phyloP scores from a whole-genome alignment of 768 basidiomycete genomes.

The Artomyces pyxidatus region DNA sequence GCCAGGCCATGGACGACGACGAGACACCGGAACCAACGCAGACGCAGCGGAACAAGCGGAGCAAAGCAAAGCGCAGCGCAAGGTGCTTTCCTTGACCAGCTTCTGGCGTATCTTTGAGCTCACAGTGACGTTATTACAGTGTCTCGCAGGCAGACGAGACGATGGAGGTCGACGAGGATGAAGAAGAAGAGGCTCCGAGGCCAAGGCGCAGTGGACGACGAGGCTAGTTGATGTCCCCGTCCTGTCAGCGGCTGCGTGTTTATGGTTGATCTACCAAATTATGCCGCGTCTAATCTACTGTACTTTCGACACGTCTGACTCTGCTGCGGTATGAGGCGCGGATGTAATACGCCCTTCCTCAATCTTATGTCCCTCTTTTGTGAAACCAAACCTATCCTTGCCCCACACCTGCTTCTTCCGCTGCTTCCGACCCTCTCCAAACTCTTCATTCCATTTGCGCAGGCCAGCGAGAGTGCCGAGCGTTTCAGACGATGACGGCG shows the following conservation, averaged over 20 bases:
- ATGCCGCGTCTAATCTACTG: constrained; percentile 2
- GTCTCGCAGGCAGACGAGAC: constrained; percentile 21
- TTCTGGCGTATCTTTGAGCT: too few species aligned
- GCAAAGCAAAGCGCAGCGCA: constrained; percentile 1
- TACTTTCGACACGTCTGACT: neutral
- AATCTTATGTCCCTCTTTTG: constrained; percentile 32
- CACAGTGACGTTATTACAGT: too few species aligned
- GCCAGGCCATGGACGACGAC: constrained; percentile 37
- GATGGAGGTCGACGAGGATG: constrained; percentile 41
- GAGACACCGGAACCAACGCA: constrained; percentile 15
- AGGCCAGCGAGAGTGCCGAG: constrained; percentile 68
- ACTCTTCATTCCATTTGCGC: constrained; percentile 89
- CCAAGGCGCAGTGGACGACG: constrained; percentile 14
- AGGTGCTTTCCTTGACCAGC: too few species aligned
- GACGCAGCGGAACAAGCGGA: constrained; percentile 20
- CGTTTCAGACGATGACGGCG: constrained; percentile 80
- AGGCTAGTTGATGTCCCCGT: too few species aligned
- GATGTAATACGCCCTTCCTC: constrained; percentile 38
- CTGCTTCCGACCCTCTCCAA: constrained; percentile 75
- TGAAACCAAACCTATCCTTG: constrained; percentile 83
- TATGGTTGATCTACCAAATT: neutral
- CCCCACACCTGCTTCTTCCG: constrained; percentile 76
- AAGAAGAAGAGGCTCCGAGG: constrained; percentile 27
- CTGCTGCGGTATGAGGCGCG: neutral
- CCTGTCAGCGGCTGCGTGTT: too few species aligned